phyloP scores from a whole-genome alignment of 1,139 yeast genomes.

The Tardiomyces depauwii region DNA sequence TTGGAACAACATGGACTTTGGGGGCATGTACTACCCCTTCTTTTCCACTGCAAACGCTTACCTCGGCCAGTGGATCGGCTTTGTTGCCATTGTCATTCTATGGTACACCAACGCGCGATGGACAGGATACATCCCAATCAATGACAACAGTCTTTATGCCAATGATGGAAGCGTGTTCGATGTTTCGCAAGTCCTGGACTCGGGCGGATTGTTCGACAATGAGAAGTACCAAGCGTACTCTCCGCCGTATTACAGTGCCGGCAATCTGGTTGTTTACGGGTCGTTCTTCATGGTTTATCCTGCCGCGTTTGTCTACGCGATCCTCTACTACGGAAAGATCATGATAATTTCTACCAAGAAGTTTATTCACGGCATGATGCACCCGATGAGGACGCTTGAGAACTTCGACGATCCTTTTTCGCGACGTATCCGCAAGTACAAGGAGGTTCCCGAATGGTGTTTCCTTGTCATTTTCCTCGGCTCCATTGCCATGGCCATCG shows the following conservation, averaged over 20 bases:
- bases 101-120: slow-evolving; percentile 31
- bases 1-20: slow-evolving; percentile 34
- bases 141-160: slow-evolving; percentile 31
- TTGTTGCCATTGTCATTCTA: slow-evolving; percentile 31
- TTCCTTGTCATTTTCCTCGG: slow-evolving; percentile 35
- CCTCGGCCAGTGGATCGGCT: slow-evolving; percentile 25
- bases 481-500: slow-evolving; percentile 37
- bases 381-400: slow-evolving; percentile 10
- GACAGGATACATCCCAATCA: slow-evolving; percentile 38
- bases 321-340: slow-evolving; percentile 5
- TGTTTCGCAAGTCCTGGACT: slow-evolving; percentile 28
- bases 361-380: slow-evolving; percentile 2
- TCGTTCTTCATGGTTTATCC: slow-evolving; percentile 45
- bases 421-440: slow-evolving; percentile 37
- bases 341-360: neutral
- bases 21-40: slow-evolving; percentile 35
- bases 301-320: slow-evolving; percentile 35
- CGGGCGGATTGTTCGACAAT: slow-evolving; percentile 15
- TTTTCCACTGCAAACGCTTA: slow-evolving; percentile 30
- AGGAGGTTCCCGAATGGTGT: slow-evolving; percentile 59
- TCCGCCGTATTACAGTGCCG: slow-evolving; percentile 45
- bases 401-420: slow-evolving; percentile 35
- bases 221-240: slow-evolving; percentile 27
- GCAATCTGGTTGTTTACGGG: slow-evolving; percentile 38
- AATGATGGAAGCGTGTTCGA: slow-evolving; percentile 31